Conservation (phyloP, 2,329 filamentous ascomycete genomes). For the Zalaria sp. region DNA sequence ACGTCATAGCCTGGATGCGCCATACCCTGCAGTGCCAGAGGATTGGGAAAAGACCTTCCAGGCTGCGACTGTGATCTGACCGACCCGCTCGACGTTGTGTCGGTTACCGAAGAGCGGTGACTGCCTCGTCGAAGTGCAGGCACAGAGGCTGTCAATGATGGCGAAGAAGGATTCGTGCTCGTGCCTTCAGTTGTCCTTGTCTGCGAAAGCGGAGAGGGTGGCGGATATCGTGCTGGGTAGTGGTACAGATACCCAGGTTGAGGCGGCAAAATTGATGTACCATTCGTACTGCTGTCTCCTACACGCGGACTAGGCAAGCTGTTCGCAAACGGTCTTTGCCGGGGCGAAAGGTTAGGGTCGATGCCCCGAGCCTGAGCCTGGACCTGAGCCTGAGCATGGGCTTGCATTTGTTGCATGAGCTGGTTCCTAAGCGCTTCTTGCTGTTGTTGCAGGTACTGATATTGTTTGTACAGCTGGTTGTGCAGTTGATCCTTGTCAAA, state of each 20-base stretch:
- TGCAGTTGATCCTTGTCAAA: conserved; percentile 30
- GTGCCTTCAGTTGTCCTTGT: conserved; percentile 27
- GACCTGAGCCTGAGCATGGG: conserved; percentile 16
- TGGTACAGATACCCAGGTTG: conserved; percentile 30
- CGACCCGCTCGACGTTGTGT: conserved; percentile 22
- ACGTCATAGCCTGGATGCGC: conserved; percentile 25
- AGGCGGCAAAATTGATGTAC: conserved; percentile 13
- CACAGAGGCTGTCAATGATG: conserved; percentile 28
- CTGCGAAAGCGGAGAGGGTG: conserved; percentile 21
- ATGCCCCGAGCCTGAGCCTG: conserved; percentile 20
- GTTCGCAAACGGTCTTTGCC: conserved; percentile 16
- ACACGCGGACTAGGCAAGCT: conserved; percentile 15
- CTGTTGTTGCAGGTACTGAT: conserved; percentile 20
- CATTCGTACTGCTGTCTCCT: conserved; percentile 17
- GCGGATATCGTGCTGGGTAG: conserved; percentile 29
- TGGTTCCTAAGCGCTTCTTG: conserved; percentile 24
- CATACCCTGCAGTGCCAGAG: conserved; percentile 21
- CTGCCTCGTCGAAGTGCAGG: conserved; percentile 27
- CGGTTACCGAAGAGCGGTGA: conserved; percentile 29
- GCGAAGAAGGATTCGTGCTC: conserved; percentile 34
- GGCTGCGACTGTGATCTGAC: conserved; percentile 36
- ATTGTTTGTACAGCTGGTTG: conserved; percentile 35
- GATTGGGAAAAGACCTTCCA: conserved; percentile 27
- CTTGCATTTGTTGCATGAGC: conserved; percentile 26
- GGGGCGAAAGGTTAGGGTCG: conserved; percentile 25